These are phyloP conservation scores for Penicillium pancosmium DNA, from an alignment of 495 filamentous ascomycete species.

Conservation along the genomic window DNA sequence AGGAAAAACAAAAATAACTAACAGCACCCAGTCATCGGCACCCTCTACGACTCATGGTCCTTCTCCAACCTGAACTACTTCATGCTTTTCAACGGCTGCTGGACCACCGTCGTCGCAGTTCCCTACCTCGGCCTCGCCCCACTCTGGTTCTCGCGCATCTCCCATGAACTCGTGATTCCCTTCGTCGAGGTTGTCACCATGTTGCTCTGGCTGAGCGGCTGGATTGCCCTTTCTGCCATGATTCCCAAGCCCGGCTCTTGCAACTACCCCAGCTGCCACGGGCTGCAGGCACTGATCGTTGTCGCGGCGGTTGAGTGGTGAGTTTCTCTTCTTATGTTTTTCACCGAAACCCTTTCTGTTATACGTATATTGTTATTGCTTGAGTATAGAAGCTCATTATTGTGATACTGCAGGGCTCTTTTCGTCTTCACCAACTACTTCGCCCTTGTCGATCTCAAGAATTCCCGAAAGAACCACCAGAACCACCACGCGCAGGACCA, in stretches of 20 bases:
- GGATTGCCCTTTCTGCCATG: conserved; percentile 66
- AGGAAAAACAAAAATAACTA: background rate
- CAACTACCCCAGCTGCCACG: conserved; percentile 44
- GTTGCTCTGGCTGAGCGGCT: conserved; percentile 63
- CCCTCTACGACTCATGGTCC: conserved; percentile 33
- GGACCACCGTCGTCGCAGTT: conserved; percentile 63
- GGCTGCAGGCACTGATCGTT: conserved; percentile 45
- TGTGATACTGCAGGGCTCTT: conserved; percentile 35
- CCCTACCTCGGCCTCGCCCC: conserved; percentile 64
- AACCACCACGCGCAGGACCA: background rate
- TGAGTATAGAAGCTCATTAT: background rate
- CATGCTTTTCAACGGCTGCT: conserved; percentile 68
- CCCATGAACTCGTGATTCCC: conserved; percentile 50
- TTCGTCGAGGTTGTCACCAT: conserved; percentile 25
- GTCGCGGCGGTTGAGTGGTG: conserved; percentile 55
- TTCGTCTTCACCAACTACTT: conserved; percentile 26
- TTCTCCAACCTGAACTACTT: conserved; percentile 53
- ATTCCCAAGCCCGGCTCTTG: conserved; percentile 49
- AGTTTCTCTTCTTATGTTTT: conserved; percentile 6
- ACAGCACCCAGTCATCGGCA: conserved; percentile 22
- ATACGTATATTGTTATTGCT: no score
- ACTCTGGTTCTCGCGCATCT: conserved; percentile 51
- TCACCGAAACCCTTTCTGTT: no score
- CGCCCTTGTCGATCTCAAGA: conserved; percentile 21
- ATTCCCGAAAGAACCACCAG: conserved; percentile 15